Base-by-base conservation (phyloP, 225 moss, liverwort and hornwort genomes). In the Physcomitrellopsis africana region DNA sequence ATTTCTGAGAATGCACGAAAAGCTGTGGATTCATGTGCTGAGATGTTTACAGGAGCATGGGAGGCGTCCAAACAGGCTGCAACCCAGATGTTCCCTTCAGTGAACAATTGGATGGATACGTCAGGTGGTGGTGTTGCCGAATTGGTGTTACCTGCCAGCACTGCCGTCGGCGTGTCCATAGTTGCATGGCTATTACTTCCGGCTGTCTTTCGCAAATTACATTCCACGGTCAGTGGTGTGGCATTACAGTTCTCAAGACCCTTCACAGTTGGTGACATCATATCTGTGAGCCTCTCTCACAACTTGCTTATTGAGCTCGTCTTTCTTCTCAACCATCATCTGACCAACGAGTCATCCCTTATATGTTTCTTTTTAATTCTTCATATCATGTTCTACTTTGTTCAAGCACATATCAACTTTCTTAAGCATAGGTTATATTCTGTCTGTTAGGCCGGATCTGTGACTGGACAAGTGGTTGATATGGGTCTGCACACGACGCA, bases 401-500 rank as follows among this genome's bases (percentile, higher is more conserved):
- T 26, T 60, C 42, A 37, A 11, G n/a, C 27, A 43, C 32, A 23
- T 48, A 15, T 65, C 20, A 32, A 52, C 44, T 22, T 22, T 51
- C 19, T 29, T 63, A 37, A 48, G 48, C 20, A 42, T 7, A 5
- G 44, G 23, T 70, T 2, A 5, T 54, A 14, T 26, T 57, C 16
- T 78, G 0, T 58, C 24, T 77, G 53, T 49, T 81, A 94, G 96
- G 96, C 91, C 73, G 96, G 94, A 53, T 65, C 81, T 73, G 81
- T 96, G 17, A 88, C 29, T 54, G 96, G 96, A n/a, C 82, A 74
- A 84, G 94, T 94, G 73, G 88, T 94, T 77, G 94, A 96, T 77
- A 90, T 96, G 79, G 94, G 94, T 65, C 18, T 96, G 58, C 94
- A 96, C 65, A 88, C 94, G 12, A 92, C 96, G n/a, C 85, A 83